Conservation (phyloP, 2,329 filamentous ascomycete species). For the Fusarium subglutinans region DNA sequence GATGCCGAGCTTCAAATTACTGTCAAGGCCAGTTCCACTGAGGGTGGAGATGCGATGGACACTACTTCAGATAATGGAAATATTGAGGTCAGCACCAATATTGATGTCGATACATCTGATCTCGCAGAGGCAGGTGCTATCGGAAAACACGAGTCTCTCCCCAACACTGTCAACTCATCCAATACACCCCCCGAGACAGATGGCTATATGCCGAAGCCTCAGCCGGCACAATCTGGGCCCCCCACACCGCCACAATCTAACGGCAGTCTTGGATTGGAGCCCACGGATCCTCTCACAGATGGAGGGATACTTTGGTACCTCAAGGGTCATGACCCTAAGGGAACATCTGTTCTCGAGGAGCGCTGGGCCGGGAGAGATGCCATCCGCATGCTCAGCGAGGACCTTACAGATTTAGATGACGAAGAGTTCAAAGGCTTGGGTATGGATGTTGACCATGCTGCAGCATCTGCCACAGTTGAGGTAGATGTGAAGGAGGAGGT, state of each 20-base stretch:
- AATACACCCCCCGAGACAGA: conserved; percentile 61
- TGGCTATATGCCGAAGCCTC: conserved; percentile 52
- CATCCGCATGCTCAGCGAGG: conserved; percentile 76
- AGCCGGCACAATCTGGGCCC: conserved; percentile 54
- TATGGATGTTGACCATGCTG: conserved; percentile 60
- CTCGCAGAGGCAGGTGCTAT: conserved; percentile 44
- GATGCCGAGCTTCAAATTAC: conserved; percentile 61
- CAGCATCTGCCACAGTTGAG: conserved; percentile 42
- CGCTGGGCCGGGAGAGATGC: conserved; percentile 73
- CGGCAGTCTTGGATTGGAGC: conserved; percentile 62
- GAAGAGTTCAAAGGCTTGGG: conserved; percentile 81
- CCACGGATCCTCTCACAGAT: conserved; percentile 66
- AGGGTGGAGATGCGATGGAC: conserved; percentile 48
- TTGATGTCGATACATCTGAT: conserved; percentile 58
- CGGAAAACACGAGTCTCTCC: conserved; percentile 39
- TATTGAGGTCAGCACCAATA: conserved; percentile 57
- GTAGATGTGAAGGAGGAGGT: conserved; percentile 36
- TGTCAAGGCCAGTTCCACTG: conserved; percentile 46
- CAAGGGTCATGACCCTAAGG: conserved; percentile 78
- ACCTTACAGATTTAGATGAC: conserved; percentile 91
- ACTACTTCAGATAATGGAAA: conserved; percentile 51
- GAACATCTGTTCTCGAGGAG: conserved; percentile 82
- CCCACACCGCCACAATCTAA: conserved; percentile 75
- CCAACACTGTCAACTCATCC: conserved; percentile 39
- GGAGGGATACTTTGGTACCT: conserved; percentile 93